phyloP scores from a whole-genome alignment of 1,139 yeast genomes.

The Candida tropicalis region DNA sequence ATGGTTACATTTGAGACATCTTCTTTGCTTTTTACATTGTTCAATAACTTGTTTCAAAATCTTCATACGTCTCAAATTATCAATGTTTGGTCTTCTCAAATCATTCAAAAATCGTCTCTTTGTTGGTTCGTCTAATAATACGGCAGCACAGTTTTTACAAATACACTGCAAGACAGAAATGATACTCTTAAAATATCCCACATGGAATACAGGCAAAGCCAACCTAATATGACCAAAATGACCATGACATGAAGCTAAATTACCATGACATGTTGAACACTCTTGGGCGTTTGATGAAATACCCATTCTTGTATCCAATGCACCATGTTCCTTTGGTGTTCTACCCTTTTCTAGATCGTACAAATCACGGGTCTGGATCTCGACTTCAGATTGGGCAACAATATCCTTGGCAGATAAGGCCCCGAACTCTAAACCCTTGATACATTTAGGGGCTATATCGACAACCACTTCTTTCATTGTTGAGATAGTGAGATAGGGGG shows the following conservation, averaged over 20 bases:
- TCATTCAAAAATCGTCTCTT: constrained; percentile 73
- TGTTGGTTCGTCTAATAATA: constrained; percentile 72
- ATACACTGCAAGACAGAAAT: constrained; percentile 87
- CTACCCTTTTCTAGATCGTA: constrained; percentile 88
- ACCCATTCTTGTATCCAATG: constrained; percentile 92
- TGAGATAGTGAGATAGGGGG: not conserved
- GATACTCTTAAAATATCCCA: constrained; percentile 92
- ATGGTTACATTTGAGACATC: constrained; percentile 85
- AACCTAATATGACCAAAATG: constrained; percentile 95
- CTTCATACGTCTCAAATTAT: constrained; percentile 90
- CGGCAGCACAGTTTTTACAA: constrained; percentile 86
- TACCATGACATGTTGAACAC: constrained; percentile 91
- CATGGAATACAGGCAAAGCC: constrained; percentile 96
- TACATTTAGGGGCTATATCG: constrained; percentile 87
- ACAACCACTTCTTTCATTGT: constrained; percentile 75
- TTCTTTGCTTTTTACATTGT: constrained; percentile 93
- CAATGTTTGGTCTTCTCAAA: constrained; percentile 83
- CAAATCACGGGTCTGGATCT: constrained; percentile 86
- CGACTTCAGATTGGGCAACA: constrained; percentile 92
- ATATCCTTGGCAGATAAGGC: constrained; percentile 91
- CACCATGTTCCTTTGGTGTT: constrained; percentile 78
- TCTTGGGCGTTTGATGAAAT: constrained; percentile 82
- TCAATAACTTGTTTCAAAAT: constrained; percentile 79
- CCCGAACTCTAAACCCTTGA: constrained; percentile 89
- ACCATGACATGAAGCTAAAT: constrained; percentile 94